Conservation (phyloP, 1,139 yeast species). For the Candida albicans region DNA sequence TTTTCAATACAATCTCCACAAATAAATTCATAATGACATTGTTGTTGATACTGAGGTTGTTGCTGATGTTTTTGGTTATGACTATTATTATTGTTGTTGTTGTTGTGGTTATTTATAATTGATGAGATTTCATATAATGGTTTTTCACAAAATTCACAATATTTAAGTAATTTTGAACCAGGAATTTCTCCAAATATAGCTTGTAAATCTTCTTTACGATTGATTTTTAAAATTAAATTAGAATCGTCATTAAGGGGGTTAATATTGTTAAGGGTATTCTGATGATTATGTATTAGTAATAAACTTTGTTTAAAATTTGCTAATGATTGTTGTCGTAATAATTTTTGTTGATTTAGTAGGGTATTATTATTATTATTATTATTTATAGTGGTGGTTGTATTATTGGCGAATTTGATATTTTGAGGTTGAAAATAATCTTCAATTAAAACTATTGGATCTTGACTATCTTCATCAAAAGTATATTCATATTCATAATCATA, state of each 20-base stretch:
- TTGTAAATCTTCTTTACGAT: conserved; percentile 30
- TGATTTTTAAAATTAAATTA: not conserved
- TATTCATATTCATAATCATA: conserved; percentile 11
- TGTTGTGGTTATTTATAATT: conserved; percentile 10
- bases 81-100: conserved; percentile 6
- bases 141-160: conserved; percentile 65
- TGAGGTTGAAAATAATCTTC: conserved; percentile 45
- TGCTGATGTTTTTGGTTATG: conserved; percentile 2
- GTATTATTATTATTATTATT: not conserved
- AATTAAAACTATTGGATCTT: conserved; percentile 51
- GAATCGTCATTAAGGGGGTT: not conserved
- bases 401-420: conserved; percentile 2
- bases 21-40: conserved; percentile 50
- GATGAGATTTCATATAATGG: conserved; percentile 67
- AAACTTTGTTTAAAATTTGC: conserved; percentile 39
- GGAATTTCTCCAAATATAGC: conserved; percentile 45
- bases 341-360: conserved; percentile 1
- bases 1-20: conserved; percentile 63
- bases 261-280: not conserved
- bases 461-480: conserved; percentile 24
- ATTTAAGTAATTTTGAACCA: conserved; percentile 44
- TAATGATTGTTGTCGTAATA: conserved; percentile 35
- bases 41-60: not conserved
- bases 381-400: too few relatives aligned
- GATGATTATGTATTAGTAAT: conserved; percentile 1